These are phyloP conservation scores for Erysimum cheiri DNA, from an alignment of 441 rosid species.

Conservation along the genomic window DNA sequence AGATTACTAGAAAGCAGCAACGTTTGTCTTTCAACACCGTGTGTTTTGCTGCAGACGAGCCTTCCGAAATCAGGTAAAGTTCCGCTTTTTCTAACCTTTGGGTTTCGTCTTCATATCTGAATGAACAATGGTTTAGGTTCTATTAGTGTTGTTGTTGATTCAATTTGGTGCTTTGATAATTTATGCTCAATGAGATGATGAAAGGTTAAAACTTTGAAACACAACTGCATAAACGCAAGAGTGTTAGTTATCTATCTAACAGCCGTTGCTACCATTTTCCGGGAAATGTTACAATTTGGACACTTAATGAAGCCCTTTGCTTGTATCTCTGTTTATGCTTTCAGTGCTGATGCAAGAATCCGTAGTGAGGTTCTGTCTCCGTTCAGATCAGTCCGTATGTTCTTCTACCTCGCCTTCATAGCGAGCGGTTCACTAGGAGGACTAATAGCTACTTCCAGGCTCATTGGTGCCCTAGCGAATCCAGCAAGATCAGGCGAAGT, in stretches of 20 bases:
- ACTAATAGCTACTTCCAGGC: constrained; percentile 75
- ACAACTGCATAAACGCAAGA: background rate
- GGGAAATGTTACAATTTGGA: constrained; percentile 4
- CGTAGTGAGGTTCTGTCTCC: constrained; percentile 94
- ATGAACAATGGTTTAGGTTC: background rate
- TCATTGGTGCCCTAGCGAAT: constrained; percentile 75
- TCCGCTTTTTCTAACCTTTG: background rate
- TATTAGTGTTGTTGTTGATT: constrained; percentile 2
- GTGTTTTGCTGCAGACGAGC: constrained; percentile 63
- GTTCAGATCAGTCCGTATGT: constrained; percentile 88
- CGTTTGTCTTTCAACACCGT: constrained; percentile 40
- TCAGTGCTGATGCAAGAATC: constrained; percentile 82
- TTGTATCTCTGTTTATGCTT: constrained; percentile 45
- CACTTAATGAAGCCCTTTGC: background rate
- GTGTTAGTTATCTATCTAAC: background rate
- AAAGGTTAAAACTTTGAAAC: constrained; percentile 25
- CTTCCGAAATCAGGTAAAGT: constrained; percentile 60
- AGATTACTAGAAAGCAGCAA: constrained; percentile 31
- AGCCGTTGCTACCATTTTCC: background rate
- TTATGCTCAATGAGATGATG: constrained; percentile 16
- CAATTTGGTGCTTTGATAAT: background rate
- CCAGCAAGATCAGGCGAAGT: constrained; percentile 71
- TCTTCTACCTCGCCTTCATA: constrained; percentile 85
- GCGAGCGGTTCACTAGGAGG: constrained; percentile 84
- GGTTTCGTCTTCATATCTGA: background rate